Evolutionary conservation across 371 early-diverging fungal genomes (phyloP), one percentile per base, ranked within the genome.

Genomic region (Rhizopus microsporus): DNA sequence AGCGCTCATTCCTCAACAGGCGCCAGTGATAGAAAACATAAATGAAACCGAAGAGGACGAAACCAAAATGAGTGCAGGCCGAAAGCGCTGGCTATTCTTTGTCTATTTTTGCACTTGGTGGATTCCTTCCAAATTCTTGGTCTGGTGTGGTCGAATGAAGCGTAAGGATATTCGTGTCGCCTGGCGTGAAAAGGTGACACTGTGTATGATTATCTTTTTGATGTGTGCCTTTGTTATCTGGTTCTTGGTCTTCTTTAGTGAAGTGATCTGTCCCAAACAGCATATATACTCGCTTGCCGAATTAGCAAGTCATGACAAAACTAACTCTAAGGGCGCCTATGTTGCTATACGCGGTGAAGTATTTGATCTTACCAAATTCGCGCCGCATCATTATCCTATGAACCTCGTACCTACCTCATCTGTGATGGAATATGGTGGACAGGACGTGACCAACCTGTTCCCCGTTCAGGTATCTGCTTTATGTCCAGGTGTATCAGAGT

Each of bases 161-260:
- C 86, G 86, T 23, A 80, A 78, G 44, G 96, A 97, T 68, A 84
- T 93, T 32, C 90, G 89, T 32, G 84, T 94, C 68, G 96, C 98
- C 0, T 98, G 98, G 98, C 87, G 97, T 51, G 98, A 98, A 74
- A 96, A 98, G 75, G 85, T 97, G 4, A 88, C 96, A 1, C 81
- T 98, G 10, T 95, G 95, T 69, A 72, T 91, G 59, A 63, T 98
- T 50, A 95, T 98, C 56, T 72, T 90, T 35, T 68, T 93, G 33
- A 66, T 93, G 73, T 93, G 91, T 60, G 83, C 81, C 4, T 71
- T 88, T 59, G 85, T 95, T 47, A 82, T 97, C 37, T 94, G 96
- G 81, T 94, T 92, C 72, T 90, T 98, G 60, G 86, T 93, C 9
- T 89, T 92, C 50, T 82, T 96, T 39, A 92, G 97, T 23, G 76